These are phyloP conservation scores for Neophaeococcomyces aloes DNA, from an alignment of 2,329 filamentous ascomycete genomes.

Conservation along the genomic window DNA sequence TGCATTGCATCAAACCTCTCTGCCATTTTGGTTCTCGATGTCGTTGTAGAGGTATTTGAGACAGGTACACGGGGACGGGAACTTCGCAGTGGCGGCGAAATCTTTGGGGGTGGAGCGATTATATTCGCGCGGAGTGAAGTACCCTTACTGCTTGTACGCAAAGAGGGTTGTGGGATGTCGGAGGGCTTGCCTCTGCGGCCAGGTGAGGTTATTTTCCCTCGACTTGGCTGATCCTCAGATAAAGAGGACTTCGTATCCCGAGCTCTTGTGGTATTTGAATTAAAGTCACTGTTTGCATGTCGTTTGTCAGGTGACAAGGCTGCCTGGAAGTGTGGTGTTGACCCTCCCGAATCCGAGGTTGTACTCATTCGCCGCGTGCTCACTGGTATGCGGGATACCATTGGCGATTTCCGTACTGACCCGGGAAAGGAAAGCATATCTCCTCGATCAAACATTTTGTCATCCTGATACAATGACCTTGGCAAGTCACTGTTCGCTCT, in stretches of 20 bases:
- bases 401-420: neutral
- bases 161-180: neutral
- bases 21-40: constrained; percentile 55
- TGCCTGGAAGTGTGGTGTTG: constrained; percentile 26
- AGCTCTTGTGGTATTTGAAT: constrained; percentile 32
- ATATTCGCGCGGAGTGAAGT: constrained; percentile 63
- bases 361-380: constrained; percentile 31
- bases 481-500: constrained; percentile 19
- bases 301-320: constrained; percentile 26
- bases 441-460: neutral
- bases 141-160: constrained; percentile 37
- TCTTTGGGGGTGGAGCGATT: constrained; percentile 56
- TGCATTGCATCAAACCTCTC: constrained; percentile 43
- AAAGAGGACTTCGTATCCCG: constrained; percentile 32
- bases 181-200: constrained; percentile 1
- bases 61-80: constrained; percentile 72
- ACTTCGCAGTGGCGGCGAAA: constrained; percentile 69
- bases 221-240: constrained; percentile 3
- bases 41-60: constrained; percentile 60
- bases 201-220: constrained; percentile 5
- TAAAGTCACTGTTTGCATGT: constrained; percentile 24
- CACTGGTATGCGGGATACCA: constrained; percentile 37
- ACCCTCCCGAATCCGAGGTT: constrained; percentile 33
- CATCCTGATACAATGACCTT: constrained; percentile 3
- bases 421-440: neutral